phyloP scores from a whole-genome alignment of 345 rosid genomes.

The Hibiscus tridactylites region DNA sequence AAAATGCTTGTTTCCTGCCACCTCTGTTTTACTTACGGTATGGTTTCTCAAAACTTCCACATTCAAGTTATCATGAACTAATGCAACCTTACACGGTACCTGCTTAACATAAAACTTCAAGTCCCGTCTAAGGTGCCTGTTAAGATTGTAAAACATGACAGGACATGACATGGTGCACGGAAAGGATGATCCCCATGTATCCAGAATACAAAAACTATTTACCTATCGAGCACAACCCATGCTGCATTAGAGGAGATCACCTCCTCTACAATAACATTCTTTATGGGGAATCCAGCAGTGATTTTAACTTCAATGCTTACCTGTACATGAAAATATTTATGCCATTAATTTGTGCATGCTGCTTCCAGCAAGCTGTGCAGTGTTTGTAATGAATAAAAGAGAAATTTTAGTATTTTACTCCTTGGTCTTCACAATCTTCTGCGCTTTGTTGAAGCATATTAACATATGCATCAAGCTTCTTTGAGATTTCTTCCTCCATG shows the following conservation, averaged over 20 bases:
- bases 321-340: no score
- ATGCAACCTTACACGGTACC: conserved; percentile 45
- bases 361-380: no score
- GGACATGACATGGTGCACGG: background rate
- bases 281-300: conserved; percentile 45
- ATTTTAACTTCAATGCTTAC: conserved; percentile 30
- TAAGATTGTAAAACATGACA: background rate
- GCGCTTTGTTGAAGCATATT: conserved; percentile 27
- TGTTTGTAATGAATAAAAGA: no score
- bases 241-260: conserved; percentile 28
- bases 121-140: conserved; percentile 49
- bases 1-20: conserved; percentile 19
- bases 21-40: conserved; percentile 13
- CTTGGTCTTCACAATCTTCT: no score
- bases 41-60: conserved; percentile 27
- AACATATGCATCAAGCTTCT: conserved; percentile 30
- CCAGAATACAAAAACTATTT: background rate
- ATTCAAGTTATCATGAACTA: conserved; percentile 31
- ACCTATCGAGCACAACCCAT: conserved; percentile 57
- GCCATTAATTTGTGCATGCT: no score
- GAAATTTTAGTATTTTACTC: no score
- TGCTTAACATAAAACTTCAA: conserved; percentile 32
- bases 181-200: background rate
- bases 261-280: conserved; percentile 48
- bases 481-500: conserved; percentile 41